Base-by-base conservation (phyloP, 108 stramenopile species). In the Craspedostauros australis region DNA sequence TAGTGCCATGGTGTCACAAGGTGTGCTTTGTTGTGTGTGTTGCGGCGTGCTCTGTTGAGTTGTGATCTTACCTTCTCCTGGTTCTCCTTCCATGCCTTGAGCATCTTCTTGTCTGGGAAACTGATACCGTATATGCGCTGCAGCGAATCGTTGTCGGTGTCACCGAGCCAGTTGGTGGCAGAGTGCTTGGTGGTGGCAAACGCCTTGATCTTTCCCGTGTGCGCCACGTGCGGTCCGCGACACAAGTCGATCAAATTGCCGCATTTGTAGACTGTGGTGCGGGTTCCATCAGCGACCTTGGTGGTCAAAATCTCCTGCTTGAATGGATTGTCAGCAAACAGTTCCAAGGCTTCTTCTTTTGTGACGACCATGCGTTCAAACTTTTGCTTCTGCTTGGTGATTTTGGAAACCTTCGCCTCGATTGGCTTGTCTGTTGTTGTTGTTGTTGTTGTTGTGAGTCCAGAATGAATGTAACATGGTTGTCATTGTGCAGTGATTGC, bases 171-270 rank as follows among this genome's bases (percentile, higher is more conserved):
- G 63, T 96, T 91, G 9, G 99, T 94, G 16, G 94, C 80, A 12
- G 91, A 91, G 46, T 94, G 82, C 7, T 88, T 69, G 18, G 85
- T 85, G 36, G 93, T 75, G 5, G 93, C 91, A 74, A 99, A 97
- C 12, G 95, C 95, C 81, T 95, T 94, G 46, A 95, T 86, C 66
- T 78, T 77, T 32, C 95, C 96, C 2, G 96, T 95, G 66, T 96
- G 73, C 28, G 94, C 72, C 26, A 99, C 57, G 58, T 99, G 99
- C 18, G 99, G 99, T 24, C 99, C 99, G 22, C 91, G 89, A 65
- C 99, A 99, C 53, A 99, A 74, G 64, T 99, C 99, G 57, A 99
- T 92, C 40, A 99, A 72, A 46, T 94, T 86, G 7, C 99, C 99
- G 58, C 95, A 97, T 38, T 82, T 73, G 75, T 99, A 99, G 18